These are phyloP conservation scores for Camellia sinensis DNA, from an alignment of 148 eudicot genomes.

Conservation along the genomic window DNA sequence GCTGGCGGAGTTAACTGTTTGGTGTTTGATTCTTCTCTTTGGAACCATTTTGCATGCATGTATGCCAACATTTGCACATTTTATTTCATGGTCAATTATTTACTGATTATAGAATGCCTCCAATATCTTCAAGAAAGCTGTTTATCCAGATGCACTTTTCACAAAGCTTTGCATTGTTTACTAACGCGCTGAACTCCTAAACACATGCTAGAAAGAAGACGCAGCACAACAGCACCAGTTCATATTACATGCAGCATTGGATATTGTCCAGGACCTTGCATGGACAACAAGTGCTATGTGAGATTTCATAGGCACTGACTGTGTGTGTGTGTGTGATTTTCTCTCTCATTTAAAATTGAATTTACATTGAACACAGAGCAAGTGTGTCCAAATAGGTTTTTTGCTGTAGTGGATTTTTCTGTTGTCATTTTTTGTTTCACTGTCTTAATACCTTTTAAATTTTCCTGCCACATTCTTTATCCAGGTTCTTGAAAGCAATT, in stretches of 20 bases:
- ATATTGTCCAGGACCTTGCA: constrained; percentile 95
- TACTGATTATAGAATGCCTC: background rate
- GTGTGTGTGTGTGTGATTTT: background rate
- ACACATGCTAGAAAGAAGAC: constrained; percentile 73
- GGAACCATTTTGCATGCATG: background rate
- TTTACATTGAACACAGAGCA: background rate
- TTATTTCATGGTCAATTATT: background rate
- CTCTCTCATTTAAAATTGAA: background rate
- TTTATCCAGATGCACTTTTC: background rate
- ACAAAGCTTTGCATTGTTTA: background rate
- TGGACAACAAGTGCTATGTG: constrained; percentile 99
- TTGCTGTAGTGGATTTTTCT: background rate
- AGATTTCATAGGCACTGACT: constrained; percentile 21
- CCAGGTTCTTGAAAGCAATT: constrained; percentile 91
- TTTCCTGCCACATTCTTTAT: constrained; percentile 6
- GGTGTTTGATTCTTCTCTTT: background rate
- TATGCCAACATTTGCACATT: background rate
- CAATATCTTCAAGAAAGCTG: background rate
- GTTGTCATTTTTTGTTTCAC: background rate
- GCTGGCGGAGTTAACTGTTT: background rate
- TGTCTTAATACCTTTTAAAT: background rate
- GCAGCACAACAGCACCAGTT: constrained; percentile 94
- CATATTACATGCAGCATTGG: constrained; percentile 88
- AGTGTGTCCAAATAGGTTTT: background rate
- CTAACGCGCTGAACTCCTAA: background rate